Conservation (phyloP, 2,329 filamentous ascomycete genomes). For the Fusarium longipes region DNA sequence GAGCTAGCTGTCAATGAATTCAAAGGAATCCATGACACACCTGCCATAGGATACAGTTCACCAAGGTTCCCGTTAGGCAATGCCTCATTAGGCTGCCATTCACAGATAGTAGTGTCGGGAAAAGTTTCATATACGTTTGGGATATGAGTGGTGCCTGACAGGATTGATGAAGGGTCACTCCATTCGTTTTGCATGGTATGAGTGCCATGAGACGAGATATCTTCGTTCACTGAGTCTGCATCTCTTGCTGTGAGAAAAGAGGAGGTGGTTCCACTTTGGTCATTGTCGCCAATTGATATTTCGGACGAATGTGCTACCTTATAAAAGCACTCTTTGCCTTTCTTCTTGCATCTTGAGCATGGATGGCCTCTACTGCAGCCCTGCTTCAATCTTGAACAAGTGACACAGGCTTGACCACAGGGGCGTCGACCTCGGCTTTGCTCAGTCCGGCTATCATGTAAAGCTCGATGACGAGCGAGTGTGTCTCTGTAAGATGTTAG, state of each 20-base stretch:
- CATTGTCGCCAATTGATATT: fast-evolving
- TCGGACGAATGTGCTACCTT: fast-evolving
- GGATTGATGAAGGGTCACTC: fast-evolving
- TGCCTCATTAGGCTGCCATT: not conserved
- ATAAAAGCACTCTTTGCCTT: not conserved
- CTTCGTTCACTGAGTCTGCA: not conserved
- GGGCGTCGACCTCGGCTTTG: not conserved
- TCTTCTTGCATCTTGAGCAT: fast-evolving
- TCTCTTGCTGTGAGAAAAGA: not conserved
- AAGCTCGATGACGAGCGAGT: not conserved
- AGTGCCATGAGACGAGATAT: fast-evolving
- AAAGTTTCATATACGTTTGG: not conserved
- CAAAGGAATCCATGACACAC: not conserved
- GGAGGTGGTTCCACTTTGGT: not conserved
- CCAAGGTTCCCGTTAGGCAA: fast-evolving
- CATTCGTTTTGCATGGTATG: fast-evolving
- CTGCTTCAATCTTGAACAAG: not conserved
- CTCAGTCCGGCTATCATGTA: not conserved
- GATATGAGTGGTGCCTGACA: not conserved
- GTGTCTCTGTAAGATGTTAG: not conserved
- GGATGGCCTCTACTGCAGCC: not conserved
- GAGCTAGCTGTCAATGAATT: fast-evolving
- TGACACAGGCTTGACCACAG: not conserved
- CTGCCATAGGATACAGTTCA: fast-evolving
- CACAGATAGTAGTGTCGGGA: not conserved